Evolutionary conservation across 257 asterid genomes (phyloP), one percentile per base, ranked within the genome.

Genomic region (Verbena officinalis): DNA sequence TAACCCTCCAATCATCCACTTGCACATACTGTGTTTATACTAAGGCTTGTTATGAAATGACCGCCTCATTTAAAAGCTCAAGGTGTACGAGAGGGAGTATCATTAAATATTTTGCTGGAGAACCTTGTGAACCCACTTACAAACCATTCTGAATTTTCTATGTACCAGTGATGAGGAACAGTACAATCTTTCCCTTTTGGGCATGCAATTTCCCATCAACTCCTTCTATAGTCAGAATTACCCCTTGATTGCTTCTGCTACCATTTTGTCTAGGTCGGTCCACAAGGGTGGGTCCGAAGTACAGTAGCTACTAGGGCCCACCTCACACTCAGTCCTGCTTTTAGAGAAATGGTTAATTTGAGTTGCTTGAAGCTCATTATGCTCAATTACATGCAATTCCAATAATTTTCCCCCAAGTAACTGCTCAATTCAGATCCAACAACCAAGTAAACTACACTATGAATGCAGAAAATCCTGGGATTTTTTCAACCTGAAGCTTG

Each of bases 391-490:
- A 12, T 1, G 16, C 15, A 24, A 59, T 39, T 14, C 22, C 22
- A 39, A 19, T 13, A 7, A 21, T 38, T 43, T 43, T 31, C 67
- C 63, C 34, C 12, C 16, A 12, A 36, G 19, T 27, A 19, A 33
- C 53, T 27, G 63, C 36, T n/a, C n/a, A n/a, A n/a, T n/a, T n/a
- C n/a, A n/a, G n/a, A n/a, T n/a, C n/a, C n/a, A n/a, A n/a, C n/a
- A n/a, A n/a, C 12, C 16, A 12, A 36, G 19, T 27, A 19, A 33
- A n/a, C 53, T 27, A 56, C 36, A 53, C 44, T 23, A 49, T 31
- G 20, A 70, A 31, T 68, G 74, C 69, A 40, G 44, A 51, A 67
- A 56, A 7, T 30, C 30, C 40, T 34, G 19, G 7, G 33, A 5
- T 16, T 38, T 38, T 62, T 63, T 40, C 40, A 17, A 51, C 50